These are phyloP conservation scores for Pythium chondricola DNA, from an alignment of 352 stramenopile genomes.

Conservation along the genomic window DNA sequence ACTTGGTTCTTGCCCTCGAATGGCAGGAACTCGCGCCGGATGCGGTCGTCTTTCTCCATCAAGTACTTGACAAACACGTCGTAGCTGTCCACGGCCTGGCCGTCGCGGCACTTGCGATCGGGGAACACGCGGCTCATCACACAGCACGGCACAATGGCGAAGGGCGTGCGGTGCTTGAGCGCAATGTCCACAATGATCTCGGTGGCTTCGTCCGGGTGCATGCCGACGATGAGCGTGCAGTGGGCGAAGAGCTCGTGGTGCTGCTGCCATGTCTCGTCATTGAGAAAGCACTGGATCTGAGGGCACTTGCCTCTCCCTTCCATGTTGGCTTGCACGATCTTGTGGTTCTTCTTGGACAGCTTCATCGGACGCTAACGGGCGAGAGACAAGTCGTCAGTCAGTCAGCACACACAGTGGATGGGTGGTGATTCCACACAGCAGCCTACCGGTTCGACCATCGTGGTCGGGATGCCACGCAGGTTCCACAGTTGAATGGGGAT, in stretches of 20 bases:
- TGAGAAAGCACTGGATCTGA: slow-evolving; percentile 55
- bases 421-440: background rate
- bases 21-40: slow-evolving; percentile 59
- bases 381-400: too few species aligned
- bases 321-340: slow-evolving; percentile 33
- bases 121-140: slow-evolving; percentile 94
- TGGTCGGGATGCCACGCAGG: slow-evolving; percentile 65
- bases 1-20: slow-evolving; percentile 85
- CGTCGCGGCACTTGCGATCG: slow-evolving; percentile 44
- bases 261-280: slow-evolving; percentile 39
- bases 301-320: slow-evolving; percentile 35
- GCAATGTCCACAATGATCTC: slow-evolving; percentile 94
- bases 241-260: slow-evolving; percentile 60
- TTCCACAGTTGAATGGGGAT: slow-evolving; percentile 84
- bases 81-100: slow-evolving; percentile 69
- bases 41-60: slow-evolving; percentile 61
- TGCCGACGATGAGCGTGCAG: slow-evolving; percentile 87
- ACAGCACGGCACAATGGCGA: slow-evolving; percentile 95
- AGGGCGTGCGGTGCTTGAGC: slow-evolving; percentile 83
- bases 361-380: slow-evolving; percentile 82
- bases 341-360: slow-evolving; percentile 61
- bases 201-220: slow-evolving; percentile 95
- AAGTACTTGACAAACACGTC: slow-evolving; percentile 80
- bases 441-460: slow-evolving; percentile 79
- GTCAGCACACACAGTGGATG: too few species aligned